Percentiles rank a stretch among this genome's conserved stretches.
Conservation (phyloP, 495 filamentous ascomycete species). For the Talaromyces proteolyticus region DNA sequence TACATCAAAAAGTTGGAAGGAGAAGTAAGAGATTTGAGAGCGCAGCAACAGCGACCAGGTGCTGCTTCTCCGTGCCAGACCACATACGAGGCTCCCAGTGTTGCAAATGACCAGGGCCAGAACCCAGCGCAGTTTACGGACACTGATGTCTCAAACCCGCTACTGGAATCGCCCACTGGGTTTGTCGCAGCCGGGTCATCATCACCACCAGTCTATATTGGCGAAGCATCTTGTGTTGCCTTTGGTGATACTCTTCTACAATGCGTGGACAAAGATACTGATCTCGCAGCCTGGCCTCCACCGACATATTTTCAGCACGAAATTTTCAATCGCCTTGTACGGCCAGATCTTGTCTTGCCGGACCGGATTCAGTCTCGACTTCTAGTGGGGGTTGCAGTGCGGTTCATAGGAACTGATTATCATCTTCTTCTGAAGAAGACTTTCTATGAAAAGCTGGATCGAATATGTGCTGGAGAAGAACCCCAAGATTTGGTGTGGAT, state of each 20-base stretch:
- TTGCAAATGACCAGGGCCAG: constrained; percentile 1
- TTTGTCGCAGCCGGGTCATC: constrained; percentile 9
- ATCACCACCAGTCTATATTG: constrained; percentile 7
- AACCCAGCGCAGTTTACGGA: constrained; percentile 4
- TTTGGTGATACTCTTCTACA: constrained; percentile 9
- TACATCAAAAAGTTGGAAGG: constrained; percentile 9
- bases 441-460: constrained; percentile 8
- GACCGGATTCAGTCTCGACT: constrained; percentile 8
- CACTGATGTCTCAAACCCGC: constrained; percentile 10
- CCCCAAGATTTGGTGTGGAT: constrained; percentile 6
- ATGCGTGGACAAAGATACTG: constrained; percentile 9
- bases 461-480: constrained; percentile 5
- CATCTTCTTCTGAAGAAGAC: constrained; percentile 9
- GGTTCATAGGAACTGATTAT: constrained; percentile 10
- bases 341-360: constrained; percentile 5
- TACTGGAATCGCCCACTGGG: constrained; percentile 8
- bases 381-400: constrained; percentile 8
- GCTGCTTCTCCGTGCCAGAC: constrained; percentile 1
- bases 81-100: constrained; percentile 1
- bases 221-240: constrained; percentile 8
- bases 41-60: constrained; percentile 1
- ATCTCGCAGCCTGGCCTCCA: constrained; percentile 2
- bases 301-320: constrained; percentile 9
- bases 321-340: constrained; percentile 7
- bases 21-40: constrained; percentile 6